phyloP scores from a whole-genome alignment of 495 filamentous ascomycete species.

The Neurospora sp. region DNA sequence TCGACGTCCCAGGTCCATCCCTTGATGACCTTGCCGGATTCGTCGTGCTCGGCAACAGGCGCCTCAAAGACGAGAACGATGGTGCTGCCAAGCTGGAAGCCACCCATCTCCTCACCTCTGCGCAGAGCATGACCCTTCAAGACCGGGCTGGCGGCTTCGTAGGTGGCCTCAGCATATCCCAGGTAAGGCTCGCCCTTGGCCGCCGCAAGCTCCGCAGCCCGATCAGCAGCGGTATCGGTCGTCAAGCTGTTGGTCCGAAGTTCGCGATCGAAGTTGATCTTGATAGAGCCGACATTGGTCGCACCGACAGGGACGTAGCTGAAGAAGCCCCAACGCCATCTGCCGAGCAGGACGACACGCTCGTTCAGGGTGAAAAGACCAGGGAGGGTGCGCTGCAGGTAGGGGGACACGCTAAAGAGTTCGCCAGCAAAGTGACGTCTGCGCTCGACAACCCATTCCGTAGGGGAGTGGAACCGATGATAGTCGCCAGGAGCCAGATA shows the following conservation, averaged over 20 bases:
- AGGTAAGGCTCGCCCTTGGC: constrained; percentile 68
- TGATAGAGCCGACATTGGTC: constrained; percentile 97
- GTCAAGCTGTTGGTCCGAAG: constrained; percentile 84
- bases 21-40: constrained; percentile 50
- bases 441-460: constrained; percentile 85
- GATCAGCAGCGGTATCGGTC: constrained; percentile 81
- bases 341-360: constrained; percentile 82
- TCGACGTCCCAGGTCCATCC: constrained; percentile 78
- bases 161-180: constrained; percentile 86
- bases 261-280: constrained; percentile 94
- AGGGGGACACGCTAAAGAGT: constrained; percentile 88
- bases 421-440: constrained; percentile 95
- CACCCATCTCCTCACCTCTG: constrained; percentile 93
- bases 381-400: constrained; percentile 81
- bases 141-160: constrained; percentile 63
- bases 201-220: constrained; percentile 67
- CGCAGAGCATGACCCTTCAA: constrained; percentile 74
- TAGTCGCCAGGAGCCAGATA: constrained; percentile 99
- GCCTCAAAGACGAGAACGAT: constrained; percentile 97
- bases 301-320: constrained; percentile 91
- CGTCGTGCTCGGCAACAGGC: constrained; percentile 55
- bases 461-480: constrained; percentile 93
- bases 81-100: constrained; percentile 91
- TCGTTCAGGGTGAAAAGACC: constrained; percentile 96
- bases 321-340: constrained; percentile 98